A percentile compares a stretch with the other conserved stretches of the same genome.
These are phyloP conservation scores for Exophiala lecanii-corni DNA, from an alignment of 2,329 filamentous ascomycete genomes.

Conservation along the genomic window DNA sequence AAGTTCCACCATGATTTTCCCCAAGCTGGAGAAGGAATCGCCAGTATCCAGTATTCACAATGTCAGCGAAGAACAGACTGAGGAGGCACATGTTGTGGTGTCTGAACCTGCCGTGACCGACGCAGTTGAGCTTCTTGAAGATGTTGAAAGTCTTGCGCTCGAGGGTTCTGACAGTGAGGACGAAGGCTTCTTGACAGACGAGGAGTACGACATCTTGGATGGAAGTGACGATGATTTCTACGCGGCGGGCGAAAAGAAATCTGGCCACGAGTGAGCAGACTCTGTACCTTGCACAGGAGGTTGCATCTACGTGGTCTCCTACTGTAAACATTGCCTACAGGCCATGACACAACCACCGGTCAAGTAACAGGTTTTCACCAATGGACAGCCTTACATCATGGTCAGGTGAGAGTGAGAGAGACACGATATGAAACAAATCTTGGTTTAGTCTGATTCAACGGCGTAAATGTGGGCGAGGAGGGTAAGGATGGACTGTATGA, in stretches of 20 bases:
- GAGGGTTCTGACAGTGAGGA: slow-evolving; percentile 43
- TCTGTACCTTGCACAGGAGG: no score
- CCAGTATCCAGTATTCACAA: slow-evolving; percentile 75
- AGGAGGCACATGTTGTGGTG: slow-evolving; percentile 31
- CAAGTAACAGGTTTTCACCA: no score
- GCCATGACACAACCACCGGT: not conserved
- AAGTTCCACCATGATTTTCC: slow-evolving; percentile 80
- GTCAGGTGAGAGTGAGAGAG: no score
- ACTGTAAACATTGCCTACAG: not conserved
- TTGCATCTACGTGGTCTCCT: no score
- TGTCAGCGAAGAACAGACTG: slow-evolving; percentile 33
- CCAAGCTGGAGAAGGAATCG: slow-evolving; percentile 91
- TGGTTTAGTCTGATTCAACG: not conserved
- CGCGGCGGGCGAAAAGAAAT: not conserved
- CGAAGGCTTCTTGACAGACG: slow-evolving; percentile 88
- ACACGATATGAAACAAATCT: not conserved
- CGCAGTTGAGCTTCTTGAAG: slow-evolving; percentile 53
- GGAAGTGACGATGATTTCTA: slow-evolving; percentile 82
- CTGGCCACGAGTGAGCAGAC: not conserved
- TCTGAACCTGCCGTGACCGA: slow-evolving; percentile 36
- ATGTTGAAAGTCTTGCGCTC: slow-evolving; percentile 54
- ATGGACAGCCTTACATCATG: no score
- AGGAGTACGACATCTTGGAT: slow-evolving; percentile 96
- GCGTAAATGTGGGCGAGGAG: not conserved
- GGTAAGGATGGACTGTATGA: no score